Conservation (phyloP, 345 rosid genomes). For the Clausena lansium region DNA sequence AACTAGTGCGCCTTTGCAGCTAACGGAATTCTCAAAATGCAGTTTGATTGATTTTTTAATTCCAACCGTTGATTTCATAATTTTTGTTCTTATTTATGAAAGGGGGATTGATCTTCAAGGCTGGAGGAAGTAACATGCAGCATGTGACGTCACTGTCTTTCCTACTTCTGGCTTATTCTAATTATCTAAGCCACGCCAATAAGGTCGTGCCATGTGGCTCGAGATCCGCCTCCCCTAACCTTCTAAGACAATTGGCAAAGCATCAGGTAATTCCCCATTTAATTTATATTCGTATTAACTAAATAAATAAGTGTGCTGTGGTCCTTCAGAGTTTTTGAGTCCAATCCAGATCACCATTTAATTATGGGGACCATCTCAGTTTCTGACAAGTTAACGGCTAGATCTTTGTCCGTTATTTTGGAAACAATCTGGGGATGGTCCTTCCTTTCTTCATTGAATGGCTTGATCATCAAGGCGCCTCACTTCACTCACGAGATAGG, state of each 20-base stretch:
- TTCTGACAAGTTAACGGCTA: slow-evolving; percentile 27
- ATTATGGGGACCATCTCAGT: slow-evolving; percentile 7
- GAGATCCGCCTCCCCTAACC: slow-evolving; percentile 49
- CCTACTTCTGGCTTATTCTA: slow-evolving; percentile 82
- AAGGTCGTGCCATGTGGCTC: slow-evolving; percentile 64
- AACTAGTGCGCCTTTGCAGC: background rate
- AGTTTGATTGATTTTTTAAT: background rate
- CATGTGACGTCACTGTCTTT: slow-evolving; percentile 89
- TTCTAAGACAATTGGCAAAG: slow-evolving; percentile 56
- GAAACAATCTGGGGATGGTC: background rate
- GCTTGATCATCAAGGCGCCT: slow-evolving; percentile 5
- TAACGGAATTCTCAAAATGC: background rate
- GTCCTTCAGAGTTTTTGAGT: too few relatives aligned
- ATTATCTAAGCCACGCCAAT: slow-evolving; percentile 66
- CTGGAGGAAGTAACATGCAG: slow-evolving; percentile 96
- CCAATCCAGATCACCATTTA: slow-evolving; percentile 1
- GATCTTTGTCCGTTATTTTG: slow-evolving; percentile 7
- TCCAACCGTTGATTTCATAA: background rate
- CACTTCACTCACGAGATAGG: slow-evolving; percentile 14
- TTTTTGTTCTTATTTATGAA: background rate
- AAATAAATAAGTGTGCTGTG: too few relatives aligned
- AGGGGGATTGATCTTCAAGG: slow-evolving; percentile 88
- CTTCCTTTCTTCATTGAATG: slow-evolving; percentile 1
- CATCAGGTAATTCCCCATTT: slow-evolving; percentile 43
- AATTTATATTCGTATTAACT: background rate